A percentile compares a stretch with the other conserved stretches of the same genome.
Conservation (phyloP, 305 asterid species). For the Withania somnifera region DNA sequence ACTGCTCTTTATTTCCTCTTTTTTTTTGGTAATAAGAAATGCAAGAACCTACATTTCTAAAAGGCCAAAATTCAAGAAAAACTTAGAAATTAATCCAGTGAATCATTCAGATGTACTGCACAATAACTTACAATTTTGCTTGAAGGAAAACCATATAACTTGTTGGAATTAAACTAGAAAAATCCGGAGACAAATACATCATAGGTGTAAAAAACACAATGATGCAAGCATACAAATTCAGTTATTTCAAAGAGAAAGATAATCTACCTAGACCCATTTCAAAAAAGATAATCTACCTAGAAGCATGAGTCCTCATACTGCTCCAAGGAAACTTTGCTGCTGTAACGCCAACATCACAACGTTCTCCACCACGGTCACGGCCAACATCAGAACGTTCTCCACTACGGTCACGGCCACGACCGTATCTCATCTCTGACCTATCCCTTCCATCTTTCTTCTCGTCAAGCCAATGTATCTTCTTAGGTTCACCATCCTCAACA, state of each 20-base stretch:
- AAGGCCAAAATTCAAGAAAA: background rate
- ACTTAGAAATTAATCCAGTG: too few species aligned
- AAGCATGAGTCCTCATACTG: slow-evolving; percentile 42
- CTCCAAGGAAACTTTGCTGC: slow-evolving; percentile 66
- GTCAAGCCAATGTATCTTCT: slow-evolving; percentile 80
- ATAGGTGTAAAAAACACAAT: background rate
- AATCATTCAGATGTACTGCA: too few species aligned
- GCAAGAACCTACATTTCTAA: background rate
- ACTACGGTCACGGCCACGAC: background rate
- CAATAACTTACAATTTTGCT: background rate
- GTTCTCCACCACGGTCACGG: background rate
- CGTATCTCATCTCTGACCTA: slow-evolving; percentile 24
- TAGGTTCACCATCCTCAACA: slow-evolving; percentile 59
- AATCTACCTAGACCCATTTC: slow-evolving; percentile 14
- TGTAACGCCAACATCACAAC: slow-evolving; percentile 3
- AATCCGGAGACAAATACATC: background rate
- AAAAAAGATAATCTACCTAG: slow-evolving; percentile 14
- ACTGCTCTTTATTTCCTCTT: background rate
- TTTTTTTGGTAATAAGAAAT: background rate
- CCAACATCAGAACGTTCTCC: background rate
- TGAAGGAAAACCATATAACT: background rate
- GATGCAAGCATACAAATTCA: background rate
- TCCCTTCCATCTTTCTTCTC: slow-evolving; percentile 28
- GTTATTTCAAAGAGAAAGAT: background rate
- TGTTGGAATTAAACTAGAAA: background rate